Percentiles rank a stretch among this genome's conserved stretches.
Conservation (phyloP, 306 rosid species). For the Cicer judaicum region DNA sequence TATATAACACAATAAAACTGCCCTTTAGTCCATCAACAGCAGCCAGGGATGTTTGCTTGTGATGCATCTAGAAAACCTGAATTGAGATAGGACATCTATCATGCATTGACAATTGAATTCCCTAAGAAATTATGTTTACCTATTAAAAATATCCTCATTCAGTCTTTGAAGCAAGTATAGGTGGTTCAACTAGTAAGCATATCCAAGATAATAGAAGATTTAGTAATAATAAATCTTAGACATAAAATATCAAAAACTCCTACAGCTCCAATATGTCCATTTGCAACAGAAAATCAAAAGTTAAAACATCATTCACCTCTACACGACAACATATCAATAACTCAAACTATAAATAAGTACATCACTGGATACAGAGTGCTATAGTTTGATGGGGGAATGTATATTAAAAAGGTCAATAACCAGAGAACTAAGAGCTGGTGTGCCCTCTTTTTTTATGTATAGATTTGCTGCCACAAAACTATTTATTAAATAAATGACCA, state of each 20-base stretch:
- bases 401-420: conserved; percentile 24
- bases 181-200: conserved; percentile 35
- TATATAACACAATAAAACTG: conserved; percentile 29
- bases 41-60: conserved; percentile 41
- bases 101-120: conserved; percentile 47
- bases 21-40: conserved; percentile 37
- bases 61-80: conserved; percentile 36
- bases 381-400: neutral
- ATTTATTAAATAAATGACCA: conserved; percentile 9
- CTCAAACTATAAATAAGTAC: neutral
- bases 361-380: conserved; percentile 4
- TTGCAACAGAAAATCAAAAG: conserved; percentile 27
- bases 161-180: conserved; percentile 13
- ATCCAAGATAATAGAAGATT: neutral
- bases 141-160: conserved; percentile 7
- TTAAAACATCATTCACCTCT: conserved; percentile 25
- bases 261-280: conserved; percentile 19
- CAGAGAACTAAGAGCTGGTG: conserved; percentile 1
- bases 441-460: conserved; percentile 4
- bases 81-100: conserved; percentile 34
- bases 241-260: conserved; percentile 5
- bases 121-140: neutral
- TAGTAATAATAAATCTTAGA: conserved; percentile 28
- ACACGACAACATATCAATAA: conserved; percentile 35
- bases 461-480: conserved; percentile 14